Evolutionary conservation across 2,329 filamentous ascomycete genomes (phyloP), one percentile per base, ranked within the genome.

Genomic region (Paecilomyces fulvus): DNA sequence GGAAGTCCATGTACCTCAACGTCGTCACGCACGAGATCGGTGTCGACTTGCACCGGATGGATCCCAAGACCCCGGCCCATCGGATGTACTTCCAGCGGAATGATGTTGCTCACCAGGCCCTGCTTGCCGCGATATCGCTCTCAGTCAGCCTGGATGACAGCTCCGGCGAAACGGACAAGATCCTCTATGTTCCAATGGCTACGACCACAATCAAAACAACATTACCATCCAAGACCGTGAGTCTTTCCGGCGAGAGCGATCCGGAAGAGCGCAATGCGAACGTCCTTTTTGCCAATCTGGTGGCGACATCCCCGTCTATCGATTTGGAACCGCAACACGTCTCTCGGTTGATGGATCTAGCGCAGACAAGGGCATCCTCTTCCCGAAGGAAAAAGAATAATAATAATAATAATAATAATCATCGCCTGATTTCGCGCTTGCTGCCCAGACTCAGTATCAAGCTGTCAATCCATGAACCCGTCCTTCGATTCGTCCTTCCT

Each of bases 31-130:
- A 99, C 71, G 95, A 99, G 70, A 85, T 99, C 48, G 92, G 92
- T 58, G 83, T 99, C 68, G 94, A 99, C 68, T 78, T 99, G 46
- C 87, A 97, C 69, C 86, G 92, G 21, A 81, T 99, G 55, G 92
- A 99, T 69, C 87, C 90, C 48, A 92, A 90, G 65, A 96, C 92
- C 14, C 91, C 94, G 0, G 91, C 92, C 0, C 94, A 99, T 78
- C 86, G 94, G 60, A 99, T 97, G 94, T 97, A 99, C 73, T 99
- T 99, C 68, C 89, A 92, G 2, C 85, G 88, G 21, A 87, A 90
- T 59, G 94, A 96, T 68, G 86, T 96, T 65, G 94, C 94, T 11
- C 94, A 99, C 70, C 92, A 99, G 77, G 94, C 92, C 10, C 80
- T 99, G 33, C 82, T 94, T 21, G 94, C 92, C 17, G 94, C 92